Evolutionary conservation across 2,329 filamentous ascomycete species (phyloP).

Genomic region (Colletotrichum zoysiae): DNA sequence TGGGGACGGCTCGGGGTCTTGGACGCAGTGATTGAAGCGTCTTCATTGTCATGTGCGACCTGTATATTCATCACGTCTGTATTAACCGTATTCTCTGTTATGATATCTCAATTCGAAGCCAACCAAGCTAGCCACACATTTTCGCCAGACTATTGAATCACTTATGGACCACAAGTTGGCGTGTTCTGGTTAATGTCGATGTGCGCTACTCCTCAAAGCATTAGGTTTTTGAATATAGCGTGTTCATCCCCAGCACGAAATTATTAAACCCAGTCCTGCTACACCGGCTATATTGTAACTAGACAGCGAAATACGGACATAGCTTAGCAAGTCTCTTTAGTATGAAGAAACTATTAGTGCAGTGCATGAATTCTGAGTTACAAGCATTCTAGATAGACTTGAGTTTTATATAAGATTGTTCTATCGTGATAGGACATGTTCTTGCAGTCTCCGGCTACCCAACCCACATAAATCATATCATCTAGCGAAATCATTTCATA

Average conservation of each 20-base stretch:
- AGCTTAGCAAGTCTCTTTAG: too few relatives aligned
- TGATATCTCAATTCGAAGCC: background rate
- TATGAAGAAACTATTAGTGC: too few relatives aligned
- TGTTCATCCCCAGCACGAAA: background rate
- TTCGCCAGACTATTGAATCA: background rate
- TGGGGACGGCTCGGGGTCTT: constrained; percentile 4
- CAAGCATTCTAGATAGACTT: too few relatives aligned
- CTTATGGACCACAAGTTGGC: too few relatives aligned
- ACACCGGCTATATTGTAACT: too few relatives aligned
- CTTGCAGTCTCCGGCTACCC: too few relatives aligned
- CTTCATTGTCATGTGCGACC: background rate
- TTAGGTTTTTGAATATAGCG: background rate
- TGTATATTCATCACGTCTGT: background rate
- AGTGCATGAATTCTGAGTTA: too few relatives aligned
- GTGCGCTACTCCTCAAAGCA: background rate
- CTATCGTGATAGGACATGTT: too few relatives aligned
- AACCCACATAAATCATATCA: too few relatives aligned
- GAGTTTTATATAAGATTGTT: too few relatives aligned
- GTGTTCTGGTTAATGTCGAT: too few relatives aligned
- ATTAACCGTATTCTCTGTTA: background rate
- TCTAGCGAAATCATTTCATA: too few relatives aligned
- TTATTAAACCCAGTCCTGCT: background rate
- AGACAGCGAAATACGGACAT: background rate
- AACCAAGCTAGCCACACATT: background rate
- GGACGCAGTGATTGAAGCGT: constrained; percentile 6